A percentile compares a stretch with the other conserved stretches of the same genome.
Evolutionary conservation across 2,329 filamentous ascomycete genomes (phyloP).

Genomic region (Ustilaginoidea virens): DNA sequence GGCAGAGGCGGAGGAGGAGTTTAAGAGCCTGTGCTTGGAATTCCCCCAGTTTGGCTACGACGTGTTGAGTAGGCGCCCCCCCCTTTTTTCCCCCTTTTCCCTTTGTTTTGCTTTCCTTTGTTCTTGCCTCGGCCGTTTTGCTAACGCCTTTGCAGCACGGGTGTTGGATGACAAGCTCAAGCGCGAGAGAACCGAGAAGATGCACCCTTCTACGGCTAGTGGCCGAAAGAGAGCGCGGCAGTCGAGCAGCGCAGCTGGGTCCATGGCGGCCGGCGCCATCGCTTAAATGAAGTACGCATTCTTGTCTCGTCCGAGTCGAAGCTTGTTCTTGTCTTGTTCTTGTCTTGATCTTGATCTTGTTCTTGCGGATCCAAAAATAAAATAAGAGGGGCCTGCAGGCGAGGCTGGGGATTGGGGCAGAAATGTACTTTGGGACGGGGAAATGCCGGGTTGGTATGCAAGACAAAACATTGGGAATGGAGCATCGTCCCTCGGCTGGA

Average conservation of each 20-base stretch:
- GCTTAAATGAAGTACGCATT: no score
- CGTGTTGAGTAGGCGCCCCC: slow-evolving; percentile 51
- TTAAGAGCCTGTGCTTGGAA: slow-evolving; percentile 72
- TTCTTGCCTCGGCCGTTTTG: background rate
- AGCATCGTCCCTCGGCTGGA: no score
- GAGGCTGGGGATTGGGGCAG: no score
- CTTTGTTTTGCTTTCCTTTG: background rate
- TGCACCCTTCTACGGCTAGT: slow-evolving; percentile 33
- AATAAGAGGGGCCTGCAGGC: background rate
- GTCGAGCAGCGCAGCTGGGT: slow-evolving; percentile 21
- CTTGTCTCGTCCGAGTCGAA: no score
- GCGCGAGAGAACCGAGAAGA: slow-evolving; percentile 44
- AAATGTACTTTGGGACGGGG: no score
- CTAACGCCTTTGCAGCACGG: slow-evolving; percentile 29
- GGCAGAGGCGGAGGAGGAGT: slow-evolving; percentile 74
- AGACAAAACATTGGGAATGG: no score
- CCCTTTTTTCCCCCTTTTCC: background rate
- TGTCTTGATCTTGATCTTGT: no score
- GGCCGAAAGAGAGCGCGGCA: slow-evolving; percentile 42
- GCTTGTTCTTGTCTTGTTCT: no score
- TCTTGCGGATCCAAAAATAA: background rate
- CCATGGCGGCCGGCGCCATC: no score
- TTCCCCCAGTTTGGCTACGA: slow-evolving; percentile 89
- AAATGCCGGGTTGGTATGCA: no score
- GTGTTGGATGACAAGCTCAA: slow-evolving; percentile 53